phyloP scores from a whole-genome alignment of 1,284 basidiomycete species.

The Leccinum pachyderme region DNA sequence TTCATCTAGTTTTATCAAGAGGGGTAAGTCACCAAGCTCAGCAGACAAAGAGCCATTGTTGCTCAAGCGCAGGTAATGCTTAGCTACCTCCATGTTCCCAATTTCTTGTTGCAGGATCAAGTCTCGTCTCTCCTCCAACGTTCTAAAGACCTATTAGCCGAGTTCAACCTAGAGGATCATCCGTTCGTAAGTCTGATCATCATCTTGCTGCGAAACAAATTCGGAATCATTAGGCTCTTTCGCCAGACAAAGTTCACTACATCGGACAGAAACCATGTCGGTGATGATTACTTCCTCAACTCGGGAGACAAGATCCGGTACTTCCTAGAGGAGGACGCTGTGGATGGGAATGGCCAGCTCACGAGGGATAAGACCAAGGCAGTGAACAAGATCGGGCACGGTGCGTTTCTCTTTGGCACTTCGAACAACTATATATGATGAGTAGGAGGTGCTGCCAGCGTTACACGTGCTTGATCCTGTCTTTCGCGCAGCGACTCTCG shows the following conservation, averaged over 20 bases:
- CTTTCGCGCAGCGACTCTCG: constrained; percentile 76
- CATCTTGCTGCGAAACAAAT: background rate
- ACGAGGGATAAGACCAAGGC: constrained; percentile 75
- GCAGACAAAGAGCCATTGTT: background rate
- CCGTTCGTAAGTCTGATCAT: constrained; percentile 57
- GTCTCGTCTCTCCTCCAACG: constrained; percentile 64
- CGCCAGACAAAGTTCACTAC: constrained; percentile 88
- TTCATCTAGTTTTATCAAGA: constrained; percentile 21
- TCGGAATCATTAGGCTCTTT: background rate
- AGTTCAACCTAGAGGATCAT: constrained; percentile 77
- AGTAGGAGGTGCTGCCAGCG: constrained; percentile 38
- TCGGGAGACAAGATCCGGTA: constrained; percentile 92
- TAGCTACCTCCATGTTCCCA: constrained; percentile 79
- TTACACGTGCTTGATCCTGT: constrained; percentile 82
- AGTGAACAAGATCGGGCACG: constrained; percentile 85
- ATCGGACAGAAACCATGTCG: constrained; percentile 71
- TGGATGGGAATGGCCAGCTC: constrained; percentile 61
- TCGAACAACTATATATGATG: background rate
- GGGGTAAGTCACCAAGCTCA: constrained; percentile 21
- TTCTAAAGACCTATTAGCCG: constrained; percentile 70
- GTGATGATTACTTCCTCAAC: constrained; percentile 89
- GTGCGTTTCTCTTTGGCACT: constrained; percentile 34
- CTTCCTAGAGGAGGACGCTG: constrained; percentile 84
- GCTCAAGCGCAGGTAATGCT: background rate
- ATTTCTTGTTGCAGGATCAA: constrained; percentile 65